Evolutionary conservation across 768 basidiomycete species (phyloP).

Genomic region (Mycena capillaripes): DNA sequence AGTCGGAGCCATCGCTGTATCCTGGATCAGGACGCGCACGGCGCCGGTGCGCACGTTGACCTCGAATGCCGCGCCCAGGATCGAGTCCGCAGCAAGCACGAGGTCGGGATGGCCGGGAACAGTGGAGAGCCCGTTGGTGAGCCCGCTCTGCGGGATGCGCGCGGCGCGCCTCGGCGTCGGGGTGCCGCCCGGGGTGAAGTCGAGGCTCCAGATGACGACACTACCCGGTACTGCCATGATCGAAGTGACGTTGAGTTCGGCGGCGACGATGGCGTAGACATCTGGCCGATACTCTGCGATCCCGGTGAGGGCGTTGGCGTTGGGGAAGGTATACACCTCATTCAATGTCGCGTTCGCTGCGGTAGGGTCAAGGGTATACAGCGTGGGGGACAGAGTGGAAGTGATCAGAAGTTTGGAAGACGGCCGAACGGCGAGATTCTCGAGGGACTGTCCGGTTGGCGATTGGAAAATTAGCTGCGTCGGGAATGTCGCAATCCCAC

Average conservation of each 20-base stretch:
- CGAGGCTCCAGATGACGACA: slow-evolving; percentile 23
- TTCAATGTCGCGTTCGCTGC: slow-evolving; percentile 13
- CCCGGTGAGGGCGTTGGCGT: slow-evolving; percentile 13
- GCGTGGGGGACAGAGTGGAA: slow-evolving; percentile 15
- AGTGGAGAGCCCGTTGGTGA: slow-evolving; percentile 24
- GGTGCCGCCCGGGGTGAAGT: slow-evolving; percentile 9
- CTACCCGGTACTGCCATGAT: slow-evolving; percentile 13
- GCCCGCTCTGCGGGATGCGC: slow-evolving; percentile 2
- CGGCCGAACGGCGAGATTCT: slow-evolving; percentile 18
- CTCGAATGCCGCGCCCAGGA: slow-evolving; percentile 11
- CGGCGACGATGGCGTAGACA: slow-evolving; percentile 25
- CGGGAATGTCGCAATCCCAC: slow-evolving; percentile 22
- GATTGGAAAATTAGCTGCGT: slow-evolving; percentile 18
- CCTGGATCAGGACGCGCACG: slow-evolving; percentile 17
- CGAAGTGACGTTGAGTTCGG: slow-evolving; percentile 20
- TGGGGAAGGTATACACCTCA: slow-evolving; percentile 21
- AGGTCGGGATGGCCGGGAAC: slow-evolving; percentile 27
- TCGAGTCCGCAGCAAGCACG: slow-evolving; percentile 30
- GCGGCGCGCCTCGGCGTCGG: slow-evolving; percentile 11
- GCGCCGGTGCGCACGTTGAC: slow-evolving; percentile 27
- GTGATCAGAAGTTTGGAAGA: slow-evolving; percentile 17
- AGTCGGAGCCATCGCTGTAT: slow-evolving; percentile 12
- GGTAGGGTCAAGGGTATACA: slow-evolving; percentile 16
- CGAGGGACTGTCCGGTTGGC: slow-evolving; percentile 17
- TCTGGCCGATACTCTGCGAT: slow-evolving; percentile 19